Conservation (phyloP, 306 rosid genomes). For the Cicer pinnatifidum region DNA sequence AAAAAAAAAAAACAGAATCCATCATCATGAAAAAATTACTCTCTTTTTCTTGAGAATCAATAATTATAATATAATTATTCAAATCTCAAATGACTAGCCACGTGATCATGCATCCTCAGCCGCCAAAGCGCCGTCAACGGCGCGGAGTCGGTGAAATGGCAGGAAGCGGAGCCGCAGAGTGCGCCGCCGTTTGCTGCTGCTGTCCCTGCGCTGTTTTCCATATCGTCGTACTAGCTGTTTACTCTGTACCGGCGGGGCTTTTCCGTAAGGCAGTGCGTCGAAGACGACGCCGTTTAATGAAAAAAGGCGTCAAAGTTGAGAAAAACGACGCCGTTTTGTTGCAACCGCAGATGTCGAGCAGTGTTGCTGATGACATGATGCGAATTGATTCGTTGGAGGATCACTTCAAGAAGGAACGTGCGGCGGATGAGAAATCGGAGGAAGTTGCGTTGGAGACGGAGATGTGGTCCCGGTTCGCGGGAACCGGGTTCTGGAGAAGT, state of each 20-base stretch:
- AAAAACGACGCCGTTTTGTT: constrained; percentile 33
- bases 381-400: constrained; percentile 21
- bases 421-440: constrained; percentile 30
- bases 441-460: constrained; percentile 59
- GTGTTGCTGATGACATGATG: neutral
- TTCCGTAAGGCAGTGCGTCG: constrained; percentile 53
- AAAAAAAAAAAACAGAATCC: neutral
- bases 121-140: neutral
- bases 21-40: neutral
- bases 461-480: constrained; percentile 72
- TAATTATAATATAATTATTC: neutral
- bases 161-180: constrained; percentile 74
- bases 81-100: constrained; percentile 43
- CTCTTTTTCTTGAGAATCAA: neutral
- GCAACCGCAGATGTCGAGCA: constrained; percentile 32
- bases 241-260: constrained; percentile 60
- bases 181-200: constrained; percentile 84
- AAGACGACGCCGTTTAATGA: constrained; percentile 34
- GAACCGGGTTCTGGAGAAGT: constrained; percentile 81
- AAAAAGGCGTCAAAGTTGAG: neutral
- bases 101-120: constrained; percentile 24
- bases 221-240: constrained; percentile 54
- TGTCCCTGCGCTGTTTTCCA: constrained; percentile 71
- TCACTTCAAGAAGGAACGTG: neutral
- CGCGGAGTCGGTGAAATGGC: constrained; percentile 61